Conservation (phyloP, 2,329 filamentous ascomycete genomes). For the Pochonia chlamydosporia region DNA sequence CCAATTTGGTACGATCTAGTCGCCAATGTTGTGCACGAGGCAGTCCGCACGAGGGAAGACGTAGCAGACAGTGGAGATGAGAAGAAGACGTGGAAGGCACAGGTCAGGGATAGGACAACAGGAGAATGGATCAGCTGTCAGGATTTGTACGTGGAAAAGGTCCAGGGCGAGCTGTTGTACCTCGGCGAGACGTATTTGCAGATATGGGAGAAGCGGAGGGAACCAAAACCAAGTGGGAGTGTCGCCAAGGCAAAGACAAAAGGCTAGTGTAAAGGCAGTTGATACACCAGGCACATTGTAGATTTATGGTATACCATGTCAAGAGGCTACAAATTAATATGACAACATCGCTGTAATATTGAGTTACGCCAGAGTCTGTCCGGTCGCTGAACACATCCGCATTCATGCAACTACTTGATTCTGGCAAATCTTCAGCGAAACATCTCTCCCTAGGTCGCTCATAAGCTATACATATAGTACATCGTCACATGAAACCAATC, state of each 20-base stretch:
- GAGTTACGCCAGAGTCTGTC: no score
- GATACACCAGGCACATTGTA: neutral
- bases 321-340: no score
- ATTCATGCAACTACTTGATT: slow-evolving; percentile 4
- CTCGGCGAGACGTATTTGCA: slow-evolving; percentile 93
- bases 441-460: neutral
- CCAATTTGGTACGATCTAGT: slow-evolving; percentile 94
- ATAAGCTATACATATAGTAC: slow-evolving; percentile 9
- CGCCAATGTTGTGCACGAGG: slow-evolving; percentile 89
- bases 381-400: neutral
- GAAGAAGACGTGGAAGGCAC: slow-evolving; percentile 87
- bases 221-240: slow-evolving; percentile 22
- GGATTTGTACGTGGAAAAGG: slow-evolving; percentile 86
- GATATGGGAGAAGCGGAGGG: slow-evolving; percentile 84
- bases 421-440: neutral
- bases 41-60: slow-evolving; percentile 69
- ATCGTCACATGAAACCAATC: slow-evolving; percentile 3
- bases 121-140: slow-evolving; percentile 92
- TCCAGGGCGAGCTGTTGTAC: slow-evolving; percentile 83
- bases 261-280: slow-evolving; percentile 10
- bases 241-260: slow-evolving; percentile 15
- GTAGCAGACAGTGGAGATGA: slow-evolving; percentile 87
- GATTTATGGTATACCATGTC: neutral
- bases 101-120: slow-evolving; percentile 73
- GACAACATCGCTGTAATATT: no score